Base-by-base conservation (phyloP, 352 stramenopile species). In the Plasmopara viticola region DNA sequence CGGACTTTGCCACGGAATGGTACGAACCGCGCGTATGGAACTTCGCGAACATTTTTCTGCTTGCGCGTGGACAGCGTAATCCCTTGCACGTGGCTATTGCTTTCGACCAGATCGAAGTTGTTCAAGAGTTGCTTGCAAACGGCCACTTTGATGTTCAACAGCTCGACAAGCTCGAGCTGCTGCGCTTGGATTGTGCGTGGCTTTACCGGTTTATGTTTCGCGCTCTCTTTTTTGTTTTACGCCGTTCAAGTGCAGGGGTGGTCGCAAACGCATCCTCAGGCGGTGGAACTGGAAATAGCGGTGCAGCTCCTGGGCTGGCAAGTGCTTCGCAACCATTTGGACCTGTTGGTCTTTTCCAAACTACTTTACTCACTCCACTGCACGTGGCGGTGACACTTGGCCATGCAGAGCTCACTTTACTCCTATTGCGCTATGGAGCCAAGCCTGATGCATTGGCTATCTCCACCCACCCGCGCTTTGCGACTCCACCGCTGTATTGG, bases 331-430 rank as follows among this genome's bases (percentile, higher is more conserved):
- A 72, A n/a, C 70, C 79, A 10, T 89, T 89, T 57, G 78, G 78
- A 0, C 75, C 75, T 10, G 74, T 79, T 5, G 75, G 75, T 0
- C 48, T 89, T 5, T 61, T 84, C 20, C 68, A 71, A 50, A 75
- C 74, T 5, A 87, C 79, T 17, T 57, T 93, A 35, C 55, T 93
- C 34, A 82, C 79, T 6, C 79, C 82, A 13, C 62, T 93, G 4
- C 82, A 93, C 30, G 74, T 88, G 0, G 82, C 82, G 0, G 72
- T 87, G 17, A 84, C 79, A 20, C 70, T 89, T 49, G 77, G 74
- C 9, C 73, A 90, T 35, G 64, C 64, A 2, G 78, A 89, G 31
- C 78, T 90, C 34, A 83, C 82, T 18, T 54, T 84, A 9, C 41
- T 87, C 17, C 54, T 93, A 30, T 47, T 90, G 2, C 77, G 73